Evolutionary conservation across 73 alveolate genomes (phyloP), one percentile per base, ranked within the genome.

Genomic region (Paramecium biaurelia): DNA sequence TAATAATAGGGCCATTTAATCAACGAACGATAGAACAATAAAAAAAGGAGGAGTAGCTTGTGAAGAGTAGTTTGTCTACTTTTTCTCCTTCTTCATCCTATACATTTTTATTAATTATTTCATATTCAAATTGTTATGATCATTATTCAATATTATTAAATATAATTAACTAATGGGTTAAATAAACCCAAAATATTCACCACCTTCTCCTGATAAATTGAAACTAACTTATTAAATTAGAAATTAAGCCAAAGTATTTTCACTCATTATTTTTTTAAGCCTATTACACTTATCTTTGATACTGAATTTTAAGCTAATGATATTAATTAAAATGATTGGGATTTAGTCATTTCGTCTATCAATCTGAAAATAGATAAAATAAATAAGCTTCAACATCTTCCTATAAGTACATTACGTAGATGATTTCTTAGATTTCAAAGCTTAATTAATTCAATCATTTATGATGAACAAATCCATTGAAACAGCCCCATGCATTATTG

Each of bases 61-160:
- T 37, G 94, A 89, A 34, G 94, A 89, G 57, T 89, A 89, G 56
- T 89, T 89, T n/a, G 87, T 89, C 42, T 89, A 89, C 42, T 89
- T 89, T 72, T 89, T 89, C 94, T 89, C 94, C 90, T 89, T 89
- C 67, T 89, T 89, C 42, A 89, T 89, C 85, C 88, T 89, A 9
- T 89, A 89, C 85, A 89, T 89, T 26, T 89, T 89, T 32, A 89
- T 89, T 45, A 89, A 89, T 35, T 89, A 89, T 70, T 89, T 89
- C 74, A 89, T 89, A 76, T 89, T 89, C 84, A 89, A 89, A 43
- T 70, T 89, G 63, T 72, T 89, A 26, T 89, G 94, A 89, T 67
- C 43, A 63, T 30, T 63, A 63, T 49, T 49, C 63, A 49, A 49
- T 20, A 49, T n/a, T 53, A 53, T 53, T 53, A 18, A 53, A 18